phyloP scores from a whole-genome alignment of 306 rosid genomes.

The Citrullus mucosospermus region DNA sequence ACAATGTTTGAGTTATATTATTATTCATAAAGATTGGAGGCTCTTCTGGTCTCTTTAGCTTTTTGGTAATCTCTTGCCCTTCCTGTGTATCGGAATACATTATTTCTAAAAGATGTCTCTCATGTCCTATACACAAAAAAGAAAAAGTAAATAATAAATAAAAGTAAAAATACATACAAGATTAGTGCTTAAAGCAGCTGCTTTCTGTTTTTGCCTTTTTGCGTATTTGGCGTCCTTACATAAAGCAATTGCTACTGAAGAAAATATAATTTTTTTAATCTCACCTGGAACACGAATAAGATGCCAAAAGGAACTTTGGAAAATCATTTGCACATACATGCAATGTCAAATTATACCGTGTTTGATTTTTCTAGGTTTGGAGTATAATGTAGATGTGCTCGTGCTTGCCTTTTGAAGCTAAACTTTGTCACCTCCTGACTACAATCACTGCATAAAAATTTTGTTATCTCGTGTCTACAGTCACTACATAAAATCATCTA shows the following conservation, averaged over 20 bases:
- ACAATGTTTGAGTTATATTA: slow-evolving; percentile 3
- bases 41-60: neutral
- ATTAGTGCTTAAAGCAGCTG: slow-evolving; percentile 22
- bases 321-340: neutral
- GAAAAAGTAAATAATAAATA: neutral
- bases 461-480: neutral
- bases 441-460: neutral
- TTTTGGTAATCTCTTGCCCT: neutral
- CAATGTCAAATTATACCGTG: neutral
- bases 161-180: slow-evolving; percentile 5
- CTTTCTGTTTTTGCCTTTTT: neutral
- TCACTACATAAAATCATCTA: neutral
- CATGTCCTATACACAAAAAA: neutral
- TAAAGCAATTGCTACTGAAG: neutral
- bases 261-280: neutral
- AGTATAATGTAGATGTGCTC: neutral
- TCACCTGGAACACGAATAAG: neutral
- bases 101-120: neutral
- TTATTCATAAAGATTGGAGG: neutral
- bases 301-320: neutral
- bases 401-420: neutral
- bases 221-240: neutral
- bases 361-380: neutral
- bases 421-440: neutral
- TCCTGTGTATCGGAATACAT: neutral